Base-by-base conservation (phyloP, 1,139 yeast species). In the Neolecta irregularis region DNA sequence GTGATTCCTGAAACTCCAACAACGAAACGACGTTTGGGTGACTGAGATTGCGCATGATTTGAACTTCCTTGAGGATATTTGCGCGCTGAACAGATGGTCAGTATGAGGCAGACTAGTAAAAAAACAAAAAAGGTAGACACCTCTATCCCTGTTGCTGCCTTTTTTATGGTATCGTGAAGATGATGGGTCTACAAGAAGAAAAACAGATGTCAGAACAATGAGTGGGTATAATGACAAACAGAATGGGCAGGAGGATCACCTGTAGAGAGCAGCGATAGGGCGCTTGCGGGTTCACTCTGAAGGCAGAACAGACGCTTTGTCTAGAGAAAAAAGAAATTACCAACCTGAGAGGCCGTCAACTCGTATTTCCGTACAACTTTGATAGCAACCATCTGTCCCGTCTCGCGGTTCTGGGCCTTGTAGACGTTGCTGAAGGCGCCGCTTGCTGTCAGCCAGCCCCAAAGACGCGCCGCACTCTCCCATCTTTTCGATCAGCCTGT, bases 401-500 rank as follows among this genome's bases (percentile, higher is more conserved):
- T 61, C 7, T 48, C 46, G 4, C 53, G 41, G 48, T 74, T 72
- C 24, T 60, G 46, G 0, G 93, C 95, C 48, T 71, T 71, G 56
- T 74, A 83, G 4, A 85, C 96, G 17, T 71, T 67, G 3, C 93
- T 79, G 53, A 85, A 85, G 0, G 96, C 96, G 11, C 96, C 96
- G 52, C 79, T 88, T 1, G 85, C 85, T 6, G 12, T 26, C 8
- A 6, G 16, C 28, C 8, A 22, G 30, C 12, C 11, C 11, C 4
- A 11, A n/a, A 6, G 24, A 11, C 12, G 8, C n/a, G 8, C 34
- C 49, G 23, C 42, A 46, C 48, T 62, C 66, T 36, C 65, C 66
- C 56, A 60, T 57, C 46, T 61, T 58, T 41, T 55, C 67, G 40
- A 63, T 43, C 33, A 69, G 56, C 33, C 54, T 51, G 49, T 65